A percentile compares a stretch with the other conserved stretches of the same genome.
These are phyloP conservation scores for Colletotrichum tabaci DNA, from an alignment of 2,329 filamentous ascomycete species.

Conservation along the genomic window DNA sequence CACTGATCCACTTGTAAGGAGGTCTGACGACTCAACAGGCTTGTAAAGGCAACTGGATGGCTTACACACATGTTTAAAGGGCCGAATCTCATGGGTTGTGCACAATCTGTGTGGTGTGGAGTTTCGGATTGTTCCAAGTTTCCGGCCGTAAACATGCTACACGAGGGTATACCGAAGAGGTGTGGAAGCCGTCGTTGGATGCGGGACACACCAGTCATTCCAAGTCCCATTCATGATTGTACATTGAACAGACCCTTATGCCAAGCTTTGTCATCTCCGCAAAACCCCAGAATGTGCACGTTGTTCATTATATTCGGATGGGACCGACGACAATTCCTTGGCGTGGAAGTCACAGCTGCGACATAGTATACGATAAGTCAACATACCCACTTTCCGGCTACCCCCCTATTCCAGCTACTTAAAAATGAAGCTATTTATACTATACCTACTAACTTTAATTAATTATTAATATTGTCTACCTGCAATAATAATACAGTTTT, in stretches of 20 bases:
- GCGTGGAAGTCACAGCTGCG: neutral
- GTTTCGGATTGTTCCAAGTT: neutral
- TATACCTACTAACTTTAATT: too few species aligned
- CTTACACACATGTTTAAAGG: conserved; percentile 4
- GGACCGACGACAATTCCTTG: neutral
- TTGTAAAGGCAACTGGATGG: neutral
- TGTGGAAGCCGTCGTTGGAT: neutral
- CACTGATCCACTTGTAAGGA: neutral
- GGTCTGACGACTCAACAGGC: neutral
- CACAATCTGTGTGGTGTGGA: neutral
- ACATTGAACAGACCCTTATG: neutral
- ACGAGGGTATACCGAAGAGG: neutral
- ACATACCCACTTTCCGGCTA: too few species aligned
- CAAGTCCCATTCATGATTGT: neutral
- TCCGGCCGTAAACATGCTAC: neutral
- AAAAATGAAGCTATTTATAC: too few species aligned
- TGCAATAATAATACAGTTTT: too few species aligned
- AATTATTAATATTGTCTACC: too few species aligned
- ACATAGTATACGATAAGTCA: neutral
- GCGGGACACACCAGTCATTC: neutral
- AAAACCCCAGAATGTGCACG: neutral
- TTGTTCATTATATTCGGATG: neutral
- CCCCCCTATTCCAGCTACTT: too few species aligned
- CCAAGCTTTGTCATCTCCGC: conserved; percentile 4
- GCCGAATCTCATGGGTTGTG: neutral